These are phyloP conservation scores for Sanghuangporus weigelae DNA, from an alignment of 1,284 basidiomycete species.

Conservation along the genomic window DNA sequence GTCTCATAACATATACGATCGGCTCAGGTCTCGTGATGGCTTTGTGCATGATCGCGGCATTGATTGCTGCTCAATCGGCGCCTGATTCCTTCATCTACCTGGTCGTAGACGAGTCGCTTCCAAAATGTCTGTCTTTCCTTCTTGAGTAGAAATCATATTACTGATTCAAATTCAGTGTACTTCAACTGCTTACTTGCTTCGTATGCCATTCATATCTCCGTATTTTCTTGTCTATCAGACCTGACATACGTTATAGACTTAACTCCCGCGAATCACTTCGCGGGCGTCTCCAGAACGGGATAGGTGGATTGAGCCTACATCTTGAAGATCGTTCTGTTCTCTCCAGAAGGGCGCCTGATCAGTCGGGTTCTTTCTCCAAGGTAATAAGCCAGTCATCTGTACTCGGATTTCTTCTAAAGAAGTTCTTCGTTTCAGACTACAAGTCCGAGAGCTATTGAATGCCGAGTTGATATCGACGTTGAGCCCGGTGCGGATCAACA, in stretches of 20 bases:
- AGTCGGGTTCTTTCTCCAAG: too few relatives aligned
- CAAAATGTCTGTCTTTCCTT: constrained; percentile 1
- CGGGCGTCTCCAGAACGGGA: too few relatives aligned
- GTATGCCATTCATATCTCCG: background rate
- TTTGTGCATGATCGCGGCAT: constrained; percentile 1
- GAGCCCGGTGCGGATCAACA: too few relatives aligned
- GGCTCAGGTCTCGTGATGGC: constrained; percentile 40
- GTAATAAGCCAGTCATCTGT: too few relatives aligned
- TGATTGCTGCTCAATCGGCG: background rate
- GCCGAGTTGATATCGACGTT: background rate
- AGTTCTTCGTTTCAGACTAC: background rate
- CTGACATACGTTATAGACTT: too few relatives aligned
- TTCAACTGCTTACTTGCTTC: background rate
- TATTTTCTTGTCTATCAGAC: too few relatives aligned
- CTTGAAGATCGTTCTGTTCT: too few relatives aligned
- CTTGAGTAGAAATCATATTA: background rate
- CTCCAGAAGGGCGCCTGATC: too few relatives aligned
- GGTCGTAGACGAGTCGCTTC: background rate
- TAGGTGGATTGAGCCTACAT: too few relatives aligned
- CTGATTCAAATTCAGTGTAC: background rate
- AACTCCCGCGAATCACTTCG: too few relatives aligned
- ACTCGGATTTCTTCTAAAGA: too few relatives aligned
- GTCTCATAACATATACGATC: constrained; percentile 38
- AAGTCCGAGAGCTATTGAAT: background rate
- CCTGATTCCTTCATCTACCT: constrained; percentile 14